A percentile compares a stretch with the other conserved stretches of the same genome.
Evolutionary conservation across 2,329 filamentous ascomycete species (phyloP).

Genomic region (Pochonia chlamydosporia): DNA sequence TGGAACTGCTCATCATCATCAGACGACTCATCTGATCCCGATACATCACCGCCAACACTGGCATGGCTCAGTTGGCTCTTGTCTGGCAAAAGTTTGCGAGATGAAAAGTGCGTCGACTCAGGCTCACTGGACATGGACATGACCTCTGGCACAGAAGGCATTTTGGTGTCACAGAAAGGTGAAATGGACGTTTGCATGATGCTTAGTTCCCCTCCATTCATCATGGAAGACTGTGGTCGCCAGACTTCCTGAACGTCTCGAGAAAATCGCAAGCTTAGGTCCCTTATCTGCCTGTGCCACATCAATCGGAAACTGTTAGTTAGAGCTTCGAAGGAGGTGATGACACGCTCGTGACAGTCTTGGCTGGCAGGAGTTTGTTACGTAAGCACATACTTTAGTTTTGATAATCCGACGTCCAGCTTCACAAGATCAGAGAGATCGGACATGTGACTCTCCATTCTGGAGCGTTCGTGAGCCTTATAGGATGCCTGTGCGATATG

Average conservation of each 20-base stretch:
- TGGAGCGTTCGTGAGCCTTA: slow-evolving; percentile 22
- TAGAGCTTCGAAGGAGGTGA: neutral
- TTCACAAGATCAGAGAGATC: slow-evolving; percentile 22
- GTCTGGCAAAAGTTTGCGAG: slow-evolving; percentile 18
- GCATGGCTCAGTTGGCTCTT: slow-evolving; percentile 10
- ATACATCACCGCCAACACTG: slow-evolving; percentile 10
- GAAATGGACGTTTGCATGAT: slow-evolving; percentile 16
- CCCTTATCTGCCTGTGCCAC: slow-evolving; percentile 26
- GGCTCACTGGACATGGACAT: slow-evolving; percentile 13
- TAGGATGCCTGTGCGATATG: slow-evolving; percentile 23
- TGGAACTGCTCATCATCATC: slow-evolving; percentile 30
- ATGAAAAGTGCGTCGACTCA: slow-evolving; percentile 15
- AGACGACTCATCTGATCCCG: slow-evolving; percentile 22
- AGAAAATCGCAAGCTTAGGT: slow-evolving; percentile 27
- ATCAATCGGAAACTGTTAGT: slow-evolving; percentile 4
- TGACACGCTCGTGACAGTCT: neutral
- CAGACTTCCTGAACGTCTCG: slow-evolving; percentile 27
- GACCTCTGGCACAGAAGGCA: slow-evolving; percentile 12
- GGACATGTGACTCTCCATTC: slow-evolving; percentile 17
- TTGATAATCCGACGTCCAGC: slow-evolving; percentile 26
- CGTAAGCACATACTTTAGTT: slow-evolving; percentile 24
- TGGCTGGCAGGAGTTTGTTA: neutral
- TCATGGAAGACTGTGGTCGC: slow-evolving; percentile 14
- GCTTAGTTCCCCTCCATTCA: slow-evolving; percentile 9
- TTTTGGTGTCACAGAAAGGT: slow-evolving; percentile 16